Conservation (phyloP, 495 filamentous ascomycete genomes). For the Aspergillus avenaceus region DNA sequence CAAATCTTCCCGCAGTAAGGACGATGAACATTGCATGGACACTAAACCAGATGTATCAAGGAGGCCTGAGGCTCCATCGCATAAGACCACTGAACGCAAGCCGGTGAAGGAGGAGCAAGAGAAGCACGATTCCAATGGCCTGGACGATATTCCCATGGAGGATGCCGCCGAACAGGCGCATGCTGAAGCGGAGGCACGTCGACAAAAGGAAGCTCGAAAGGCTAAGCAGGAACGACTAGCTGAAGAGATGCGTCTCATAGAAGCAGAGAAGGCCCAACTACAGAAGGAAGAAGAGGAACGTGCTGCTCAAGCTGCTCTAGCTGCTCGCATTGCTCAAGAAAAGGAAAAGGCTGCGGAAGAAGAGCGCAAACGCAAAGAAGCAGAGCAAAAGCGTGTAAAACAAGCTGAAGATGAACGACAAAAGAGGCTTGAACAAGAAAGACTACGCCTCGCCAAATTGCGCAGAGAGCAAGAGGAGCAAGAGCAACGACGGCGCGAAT, state of each 20-base stretch:
- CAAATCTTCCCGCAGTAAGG: conserved; percentile 24
- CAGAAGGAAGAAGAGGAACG: conserved; percentile 42
- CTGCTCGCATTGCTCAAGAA: conserved; percentile 42
- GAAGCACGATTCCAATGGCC: conserved; percentile 20
- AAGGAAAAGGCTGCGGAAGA: conserved; percentile 43
- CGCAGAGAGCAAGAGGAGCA: conserved; percentile 51
- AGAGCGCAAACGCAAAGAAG: conserved; percentile 49
- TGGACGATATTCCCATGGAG: conserved; percentile 31
- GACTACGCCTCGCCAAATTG: conserved; percentile 42
- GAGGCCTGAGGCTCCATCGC: conserved; percentile 14
- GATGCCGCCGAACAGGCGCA: conserved; percentile 18
- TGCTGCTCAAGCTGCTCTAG: conserved; percentile 36
- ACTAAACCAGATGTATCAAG: conserved; percentile 11
- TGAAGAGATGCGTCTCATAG: conserved; percentile 33
- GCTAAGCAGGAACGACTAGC: conserved; percentile 19
- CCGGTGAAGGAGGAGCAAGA: conserved; percentile 29
- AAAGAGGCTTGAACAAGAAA: conserved; percentile 55
- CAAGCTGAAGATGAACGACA: conserved; percentile 52
- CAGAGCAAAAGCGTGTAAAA: conserved; percentile 47
- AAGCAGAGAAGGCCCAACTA: conserved; percentile 44
- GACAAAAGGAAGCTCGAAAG: conserved; percentile 25
- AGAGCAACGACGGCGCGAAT: conserved; percentile 55
- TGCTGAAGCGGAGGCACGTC: conserved; percentile 37
- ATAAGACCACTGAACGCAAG: conserved; percentile 13
- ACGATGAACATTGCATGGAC: conserved; percentile 18